Evolutionary conservation across 177 flowering plant species (phyloP).

Genomic region (Vitis hybrid): DNA sequence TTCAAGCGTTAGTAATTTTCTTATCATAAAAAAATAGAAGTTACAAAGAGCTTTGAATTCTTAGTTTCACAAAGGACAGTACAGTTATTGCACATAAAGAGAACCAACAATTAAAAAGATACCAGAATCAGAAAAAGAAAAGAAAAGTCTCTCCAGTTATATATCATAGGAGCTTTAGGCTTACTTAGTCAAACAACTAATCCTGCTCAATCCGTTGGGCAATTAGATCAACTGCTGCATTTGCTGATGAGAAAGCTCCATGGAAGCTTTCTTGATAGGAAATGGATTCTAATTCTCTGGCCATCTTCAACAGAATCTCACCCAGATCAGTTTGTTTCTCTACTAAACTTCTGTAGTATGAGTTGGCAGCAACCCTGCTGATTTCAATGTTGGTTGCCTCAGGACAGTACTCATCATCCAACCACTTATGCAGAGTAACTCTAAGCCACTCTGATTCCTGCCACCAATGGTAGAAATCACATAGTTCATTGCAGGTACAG

Average conservation of each 20-base stretch:
- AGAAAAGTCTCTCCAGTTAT: not conserved
- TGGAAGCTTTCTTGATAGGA: constrained; percentile 95
- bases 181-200: constrained; percentile 4
- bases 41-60: not conserved
- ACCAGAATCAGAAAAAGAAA: not conserved
- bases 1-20: too few relatives aligned
- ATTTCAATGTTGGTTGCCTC: constrained; percentile 83
- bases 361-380: constrained; percentile 73
- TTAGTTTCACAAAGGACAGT: not conserved
- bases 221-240: constrained; percentile 82
- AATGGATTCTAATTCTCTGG: constrained; percentile 61
- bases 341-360: constrained; percentile 67
- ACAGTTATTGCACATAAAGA: too few relatives aligned
- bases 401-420: constrained; percentile 96
- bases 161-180: not conserved
- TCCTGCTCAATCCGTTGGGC: constrained; percentile 47
- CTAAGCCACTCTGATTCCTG: constrained; percentile 98
- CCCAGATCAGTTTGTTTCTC: constrained; percentile 67
- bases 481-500: not conserved
- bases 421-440: constrained; percentile 79
- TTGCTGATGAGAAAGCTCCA: constrained; percentile 94
- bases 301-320: constrained; percentile 78
- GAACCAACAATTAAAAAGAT: not conserved
- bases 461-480: constrained; percentile 4
- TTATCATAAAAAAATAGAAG: not conserved